phyloP scores from a whole-genome alignment of 2,329 filamentous ascomycete genomes.

The Leptodontidium sp. region DNA sequence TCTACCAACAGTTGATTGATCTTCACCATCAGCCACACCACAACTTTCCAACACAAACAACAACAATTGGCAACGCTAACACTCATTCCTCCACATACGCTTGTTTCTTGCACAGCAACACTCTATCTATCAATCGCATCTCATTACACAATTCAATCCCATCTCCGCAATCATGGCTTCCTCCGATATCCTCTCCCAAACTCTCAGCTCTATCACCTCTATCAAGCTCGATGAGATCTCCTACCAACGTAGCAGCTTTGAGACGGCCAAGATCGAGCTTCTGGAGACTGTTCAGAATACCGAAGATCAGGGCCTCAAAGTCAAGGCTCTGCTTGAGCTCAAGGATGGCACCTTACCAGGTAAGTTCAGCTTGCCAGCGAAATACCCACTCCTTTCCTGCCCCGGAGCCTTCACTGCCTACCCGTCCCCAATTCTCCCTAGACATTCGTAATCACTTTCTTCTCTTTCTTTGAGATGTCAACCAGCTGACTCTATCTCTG shows the following conservation, averaged over 20 bases:
- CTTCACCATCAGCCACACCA: background rate
- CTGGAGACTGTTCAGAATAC: conserved; percentile 46
- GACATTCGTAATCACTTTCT: background rate
- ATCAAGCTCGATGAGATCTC: conserved; percentile 63
- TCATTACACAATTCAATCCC: background rate
- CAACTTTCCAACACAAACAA: background rate
- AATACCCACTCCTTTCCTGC: background rate
- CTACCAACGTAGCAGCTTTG: conserved; percentile 58
- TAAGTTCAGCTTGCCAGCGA: background rate
- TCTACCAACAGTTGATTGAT: background rate
- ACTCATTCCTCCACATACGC: background rate
- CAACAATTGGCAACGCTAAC: background rate
- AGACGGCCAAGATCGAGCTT: conserved; percentile 54
- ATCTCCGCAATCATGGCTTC: conserved; percentile 45
- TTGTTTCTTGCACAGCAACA: background rate
- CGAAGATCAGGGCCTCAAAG: conserved; percentile 45
- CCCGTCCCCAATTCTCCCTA: too few species aligned
- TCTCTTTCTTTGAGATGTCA: conserved; percentile 16
- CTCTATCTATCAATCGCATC: background rate
- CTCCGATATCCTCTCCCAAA: conserved; percentile 55
- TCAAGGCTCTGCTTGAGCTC: conserved; percentile 47
- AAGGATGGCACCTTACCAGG: conserved; percentile 10
- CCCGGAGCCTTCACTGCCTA: too few species aligned
- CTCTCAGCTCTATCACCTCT: conserved; percentile 61
- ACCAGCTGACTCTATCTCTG: background rate